Evolutionary conservation across 768 basidiomycete genomes (phyloP), one percentile per base, ranked within the genome.

Genomic region (Lentinula sp.): DNA sequence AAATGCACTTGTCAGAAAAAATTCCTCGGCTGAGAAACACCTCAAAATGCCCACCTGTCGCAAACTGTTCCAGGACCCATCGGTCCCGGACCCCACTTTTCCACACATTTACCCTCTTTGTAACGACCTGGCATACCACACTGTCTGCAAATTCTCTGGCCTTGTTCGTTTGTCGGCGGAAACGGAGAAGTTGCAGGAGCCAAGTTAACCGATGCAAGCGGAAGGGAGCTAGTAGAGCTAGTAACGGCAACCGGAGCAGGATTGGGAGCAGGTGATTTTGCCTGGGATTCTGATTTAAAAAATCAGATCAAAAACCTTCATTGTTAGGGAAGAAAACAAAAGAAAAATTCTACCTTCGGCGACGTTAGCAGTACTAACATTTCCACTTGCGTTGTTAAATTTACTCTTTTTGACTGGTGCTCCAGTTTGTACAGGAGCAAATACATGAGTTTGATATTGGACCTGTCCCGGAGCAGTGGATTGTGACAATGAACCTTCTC

Each of bases 51-150:
- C 64, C 67, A 86, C 81, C 90, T 76, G 76, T 92, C 90, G 67
- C 90, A 92, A 0, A 92, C 90, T 0, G 90, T 92, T 20, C 90
- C 90, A 55, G 90, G 90, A 0, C 90, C 90, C 72, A 86, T 82
- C 51, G 90, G 90, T 4, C 90, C 90, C 23, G 90, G 90, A 1
- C 90, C 90, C 90, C 90, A 92, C 71, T 92, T 92, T 68, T 92
- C 90, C 56, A 92, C 90, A 69, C 90, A 92, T 65, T 90, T 90
- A 8, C 86, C 88, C 20, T 92, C 90, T 74, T 91, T 91, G 74
- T 91, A 92, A 0, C 90, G 76, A 0, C 90, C 90, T 0, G 84
- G 76, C 46, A 86, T 73, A 0, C 88, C 88, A 66, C 90, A 92
- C 66, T 89, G 87, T 6, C 89, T 76, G 69, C 90, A 91, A 52